phyloP scores from a whole-genome alignment of 106 monocot species.

The Hemerocallis citrina region DNA sequence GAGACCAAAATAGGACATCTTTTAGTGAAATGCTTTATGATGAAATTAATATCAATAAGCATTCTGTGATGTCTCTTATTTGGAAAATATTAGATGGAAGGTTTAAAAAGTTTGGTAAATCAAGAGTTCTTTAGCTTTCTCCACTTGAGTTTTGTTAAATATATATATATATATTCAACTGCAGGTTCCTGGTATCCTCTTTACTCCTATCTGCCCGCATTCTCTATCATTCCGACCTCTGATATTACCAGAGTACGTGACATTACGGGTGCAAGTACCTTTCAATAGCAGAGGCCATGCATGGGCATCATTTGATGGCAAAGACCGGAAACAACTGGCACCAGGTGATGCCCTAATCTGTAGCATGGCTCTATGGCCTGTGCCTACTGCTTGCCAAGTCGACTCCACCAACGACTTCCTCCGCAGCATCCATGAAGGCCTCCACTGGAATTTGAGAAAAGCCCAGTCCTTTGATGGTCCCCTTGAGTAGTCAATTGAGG shows the following conservation, averaged over 20 bases:
- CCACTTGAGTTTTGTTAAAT: too few species aligned
- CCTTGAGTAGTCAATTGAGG: constrained; percentile 24
- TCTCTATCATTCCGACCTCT: constrained; percentile 90
- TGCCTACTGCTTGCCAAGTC: constrained; percentile 83
- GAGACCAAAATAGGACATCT: too few species aligned
- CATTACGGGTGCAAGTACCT: constrained; percentile 83
- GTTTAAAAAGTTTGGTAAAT: too few species aligned
- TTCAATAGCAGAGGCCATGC: constrained; percentile 91
- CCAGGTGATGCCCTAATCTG: constrained; percentile 90
- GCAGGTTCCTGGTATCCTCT: constrained; percentile 96
- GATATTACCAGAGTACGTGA: constrained; percentile 85
- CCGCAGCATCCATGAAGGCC: constrained; percentile 92
- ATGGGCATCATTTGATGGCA: constrained; percentile 98
- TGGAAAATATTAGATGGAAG: too few species aligned
- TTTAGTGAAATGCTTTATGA: too few species aligned
- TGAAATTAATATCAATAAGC: neutral
- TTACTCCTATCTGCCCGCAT: constrained; percentile 98
- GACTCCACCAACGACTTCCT: constrained; percentile 95
- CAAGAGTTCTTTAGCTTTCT: too few species aligned
- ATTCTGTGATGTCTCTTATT: neutral
- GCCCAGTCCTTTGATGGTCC: constrained; percentile 88
- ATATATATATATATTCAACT: too few species aligned
- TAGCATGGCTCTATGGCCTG: constrained; percentile 92
- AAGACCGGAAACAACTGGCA: constrained; percentile 72
- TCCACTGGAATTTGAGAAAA: constrained; percentile 96